phyloP scores from a whole-genome alignment of 2,329 filamentous ascomycete species.

The Neopestalotiopsis rosae region DNA sequence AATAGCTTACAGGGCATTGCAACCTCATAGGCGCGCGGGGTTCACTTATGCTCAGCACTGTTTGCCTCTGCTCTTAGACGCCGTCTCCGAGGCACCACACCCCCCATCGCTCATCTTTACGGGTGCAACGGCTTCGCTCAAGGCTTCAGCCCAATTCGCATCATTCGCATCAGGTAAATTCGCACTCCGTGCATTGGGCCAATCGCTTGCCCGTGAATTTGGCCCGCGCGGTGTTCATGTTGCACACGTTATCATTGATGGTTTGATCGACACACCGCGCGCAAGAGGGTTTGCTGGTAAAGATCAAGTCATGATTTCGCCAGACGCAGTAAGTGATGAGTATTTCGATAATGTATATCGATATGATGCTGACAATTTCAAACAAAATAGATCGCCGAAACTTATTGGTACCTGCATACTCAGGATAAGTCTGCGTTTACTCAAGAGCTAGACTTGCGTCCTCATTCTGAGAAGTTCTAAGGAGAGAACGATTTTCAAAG shows the following conservation, averaged over 20 bases:
- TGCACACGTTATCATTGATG: conserved; percentile 75
- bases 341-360: neutral
- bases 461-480: conserved; percentile 65
- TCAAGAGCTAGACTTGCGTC: conserved; percentile 73
- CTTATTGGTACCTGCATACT: conserved; percentile 76
- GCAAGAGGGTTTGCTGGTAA: conserved; percentile 57
- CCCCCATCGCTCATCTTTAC: conserved; percentile 78
- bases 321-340: conserved; percentile 63
- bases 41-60: conserved; percentile 72
- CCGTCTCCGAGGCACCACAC: conserved; percentile 52
- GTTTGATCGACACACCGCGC: conserved; percentile 74
- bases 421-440: conserved; percentile 75
- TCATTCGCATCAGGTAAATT: conserved; percentile 74
- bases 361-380: no score
- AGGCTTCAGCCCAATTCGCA: conserved; percentile 67
- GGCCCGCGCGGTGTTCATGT: conserved; percentile 77
- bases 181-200: conserved; percentile 69
- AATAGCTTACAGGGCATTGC: neutral
- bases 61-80: conserved; percentile 68
- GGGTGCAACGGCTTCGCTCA: conserved; percentile 76
- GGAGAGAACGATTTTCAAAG: no score
- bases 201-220: conserved; percentile 75
- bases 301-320: conserved; percentile 62
- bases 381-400: conserved; percentile 68
- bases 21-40: conserved; percentile 57